Conservation (phyloP, 495 filamentous ascomycete genomes). For the Penicillium nucicola region DNA sequence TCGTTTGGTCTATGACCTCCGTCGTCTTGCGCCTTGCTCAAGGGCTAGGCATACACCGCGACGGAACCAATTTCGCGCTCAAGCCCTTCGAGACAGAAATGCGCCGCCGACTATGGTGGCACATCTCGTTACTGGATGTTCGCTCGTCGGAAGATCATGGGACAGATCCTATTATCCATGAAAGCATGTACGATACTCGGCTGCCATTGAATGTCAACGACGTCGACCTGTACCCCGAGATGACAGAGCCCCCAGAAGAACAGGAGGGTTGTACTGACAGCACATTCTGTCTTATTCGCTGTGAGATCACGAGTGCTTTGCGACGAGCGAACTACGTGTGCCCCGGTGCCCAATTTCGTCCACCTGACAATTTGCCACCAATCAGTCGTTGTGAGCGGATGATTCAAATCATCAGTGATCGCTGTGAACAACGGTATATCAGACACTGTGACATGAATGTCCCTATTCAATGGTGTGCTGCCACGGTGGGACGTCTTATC, state of each 20-base stretch:
- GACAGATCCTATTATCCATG: constrained; percentile 69
- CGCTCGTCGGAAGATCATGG: constrained; percentile 83
- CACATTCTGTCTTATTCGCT: constrained; percentile 72
- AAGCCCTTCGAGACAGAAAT: constrained; percentile 81
- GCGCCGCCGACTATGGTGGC: constrained; percentile 82
- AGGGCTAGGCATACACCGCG: constrained; percentile 75
- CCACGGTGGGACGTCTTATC: constrained; percentile 64
- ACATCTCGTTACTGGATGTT: constrained; percentile 71
- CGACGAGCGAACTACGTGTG: constrained; percentile 39
- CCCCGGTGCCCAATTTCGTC: constrained; percentile 19
- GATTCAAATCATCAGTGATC: constrained; percentile 59
- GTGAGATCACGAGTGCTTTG: constrained; percentile 52
- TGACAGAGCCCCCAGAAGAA: constrained; percentile 55
- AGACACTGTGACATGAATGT: constrained; percentile 48
- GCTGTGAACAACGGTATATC: constrained; percentile 61
- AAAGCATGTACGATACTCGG: constrained; percentile 68
- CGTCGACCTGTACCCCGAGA: constrained; percentile 64
- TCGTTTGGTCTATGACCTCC: constrained; percentile 66
- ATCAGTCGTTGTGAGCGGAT: constrained; percentile 57
- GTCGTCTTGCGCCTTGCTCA: constrained; percentile 78
- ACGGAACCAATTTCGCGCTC: constrained; percentile 69
- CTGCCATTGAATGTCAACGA: constrained; percentile 82
- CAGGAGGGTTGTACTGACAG: constrained; percentile 69
- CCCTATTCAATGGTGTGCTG: constrained; percentile 69
- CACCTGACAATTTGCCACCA: constrained; percentile 17